phyloP scores from a whole-genome alignment of 768 basidiomycete species.

The Goffeauzyma gilvescens region DNA sequence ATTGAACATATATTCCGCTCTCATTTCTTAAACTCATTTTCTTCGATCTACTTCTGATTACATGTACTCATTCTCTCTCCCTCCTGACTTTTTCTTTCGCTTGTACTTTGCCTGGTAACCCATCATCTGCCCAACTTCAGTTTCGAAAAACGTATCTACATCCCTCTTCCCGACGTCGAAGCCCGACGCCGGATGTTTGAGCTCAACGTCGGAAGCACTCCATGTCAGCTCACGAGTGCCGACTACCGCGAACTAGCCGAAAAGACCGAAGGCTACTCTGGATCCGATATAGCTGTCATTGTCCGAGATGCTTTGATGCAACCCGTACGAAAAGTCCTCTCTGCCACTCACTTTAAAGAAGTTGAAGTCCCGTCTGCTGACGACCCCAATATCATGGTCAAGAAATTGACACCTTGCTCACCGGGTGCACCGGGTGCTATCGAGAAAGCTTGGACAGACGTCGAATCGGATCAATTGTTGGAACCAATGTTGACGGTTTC shows the following conservation, averaged over 20 bases:
- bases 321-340: conserved; percentile 85
- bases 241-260: conserved; percentile 69
- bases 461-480: conserved; percentile 69
- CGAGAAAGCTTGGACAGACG: conserved; percentile 76
- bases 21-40: neutral
- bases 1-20: too few relatives aligned
- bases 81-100: too few relatives aligned
- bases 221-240: conserved; percentile 55
- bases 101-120: too few relatives aligned
- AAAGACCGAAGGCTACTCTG: conserved; percentile 80
- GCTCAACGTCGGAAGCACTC: conserved; percentile 82
- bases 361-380: conserved; percentile 18
- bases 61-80: too few relatives aligned
- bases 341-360: conserved; percentile 81
- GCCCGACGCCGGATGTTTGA: conserved; percentile 91
- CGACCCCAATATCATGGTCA: conserved; percentile 19
- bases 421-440: conserved; percentile 69
- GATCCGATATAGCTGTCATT: conserved; percentile 82
- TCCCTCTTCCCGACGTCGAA: conserved; percentile 82
- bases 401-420: conserved; percentile 82
- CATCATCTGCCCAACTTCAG: too few relatives aligned
- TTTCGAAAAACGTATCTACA: conserved; percentile 96
- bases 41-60: neutral
- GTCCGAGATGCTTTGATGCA: conserved; percentile 98
- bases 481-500: conserved; percentile 61